Conservation (phyloP, 129 eudicot species). For the Sambucus nigra region DNA sequence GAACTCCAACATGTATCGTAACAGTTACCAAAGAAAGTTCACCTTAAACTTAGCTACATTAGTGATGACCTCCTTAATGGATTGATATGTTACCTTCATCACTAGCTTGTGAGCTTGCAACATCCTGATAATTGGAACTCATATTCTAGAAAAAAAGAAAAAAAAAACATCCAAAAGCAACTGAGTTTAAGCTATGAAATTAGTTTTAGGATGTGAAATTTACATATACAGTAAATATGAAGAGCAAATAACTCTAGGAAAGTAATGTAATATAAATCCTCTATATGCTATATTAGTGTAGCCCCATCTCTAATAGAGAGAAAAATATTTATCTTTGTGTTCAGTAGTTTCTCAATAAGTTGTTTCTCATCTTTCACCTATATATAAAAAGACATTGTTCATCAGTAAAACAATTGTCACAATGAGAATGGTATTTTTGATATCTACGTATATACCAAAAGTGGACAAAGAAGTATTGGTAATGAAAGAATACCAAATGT, state of each 20-base stretch:
- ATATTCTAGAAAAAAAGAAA: slow-evolving; percentile 30
- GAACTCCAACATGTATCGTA: too few relatives aligned
- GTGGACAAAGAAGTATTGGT: too few relatives aligned
- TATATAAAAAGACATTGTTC: too few relatives aligned
- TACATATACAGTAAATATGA: background rate
- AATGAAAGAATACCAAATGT: too few relatives aligned
- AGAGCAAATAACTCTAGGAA: slow-evolving; percentile 55
- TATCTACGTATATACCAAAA: too few relatives aligned
- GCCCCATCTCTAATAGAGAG: slow-evolving; percentile 88
- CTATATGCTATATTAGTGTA: slow-evolving; percentile 98
- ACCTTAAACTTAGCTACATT: too few relatives aligned
- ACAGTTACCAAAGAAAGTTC: too few relatives aligned
- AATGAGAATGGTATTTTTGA: too few relatives aligned
- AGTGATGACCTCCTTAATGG: too few relatives aligned
- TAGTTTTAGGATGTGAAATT: too few relatives aligned
- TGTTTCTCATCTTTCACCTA: slow-evolving; percentile 96
- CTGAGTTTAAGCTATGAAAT: background rate
- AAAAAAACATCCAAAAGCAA: background rate
- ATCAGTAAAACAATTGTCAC: too few relatives aligned
- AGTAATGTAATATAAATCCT: slow-evolving; percentile 78
- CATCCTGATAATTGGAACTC: slow-evolving; percentile 42
- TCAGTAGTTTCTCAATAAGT: slow-evolving; percentile 78
- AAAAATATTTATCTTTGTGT: slow-evolving; percentile 85
- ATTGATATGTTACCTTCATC: slow-evolving; percentile 28
- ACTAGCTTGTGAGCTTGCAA: slow-evolving; percentile 23